Evolutionary conservation across 768 basidiomycete genomes (phyloP).

Genomic region (Mycena polygramma): DNA sequence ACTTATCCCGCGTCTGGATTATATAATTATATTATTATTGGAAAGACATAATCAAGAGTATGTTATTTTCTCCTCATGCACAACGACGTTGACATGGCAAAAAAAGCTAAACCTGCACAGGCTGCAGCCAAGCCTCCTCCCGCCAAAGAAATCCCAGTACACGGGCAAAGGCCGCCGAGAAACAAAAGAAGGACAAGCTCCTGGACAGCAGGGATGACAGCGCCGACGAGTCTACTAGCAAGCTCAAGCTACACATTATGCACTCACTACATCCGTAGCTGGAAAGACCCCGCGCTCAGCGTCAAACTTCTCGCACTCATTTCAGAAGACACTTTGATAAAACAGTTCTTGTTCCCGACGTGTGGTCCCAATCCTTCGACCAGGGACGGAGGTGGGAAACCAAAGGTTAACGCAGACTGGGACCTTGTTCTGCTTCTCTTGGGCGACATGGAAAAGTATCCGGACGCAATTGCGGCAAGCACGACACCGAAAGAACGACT

Average conservation of each 20-base stretch:
- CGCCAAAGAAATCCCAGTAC: too few relatives aligned
- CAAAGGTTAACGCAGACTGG: slow-evolving; percentile 3
- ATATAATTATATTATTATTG: neutral
- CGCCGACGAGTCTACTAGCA: too few relatives aligned
- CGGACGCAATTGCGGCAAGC: neutral
- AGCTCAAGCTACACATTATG: neutral
- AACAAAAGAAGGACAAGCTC: too few relatives aligned
- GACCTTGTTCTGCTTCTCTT: neutral
- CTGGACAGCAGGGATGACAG: neutral
- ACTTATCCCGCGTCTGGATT: too few relatives aligned
- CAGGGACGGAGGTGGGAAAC: slow-evolving; percentile 6
- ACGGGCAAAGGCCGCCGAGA: too few relatives aligned
- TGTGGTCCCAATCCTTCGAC: slow-evolving; percentile 19
- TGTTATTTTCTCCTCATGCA: too few relatives aligned
- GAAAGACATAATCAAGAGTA: too few relatives aligned
- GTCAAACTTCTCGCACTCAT: neutral
- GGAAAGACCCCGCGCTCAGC: slow-evolving; percentile 7
- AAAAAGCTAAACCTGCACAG: too few relatives aligned
- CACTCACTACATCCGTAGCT: slow-evolving; percentile 2
- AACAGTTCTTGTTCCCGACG: neutral
- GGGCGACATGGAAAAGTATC: neutral
- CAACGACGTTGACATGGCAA: too few relatives aligned
- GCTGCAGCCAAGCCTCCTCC: too few relatives aligned
- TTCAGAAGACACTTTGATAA: neutral
- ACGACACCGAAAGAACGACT: neutral